Base-by-base conservation (phyloP, 179 eudicot species). In the Carnegiea gigantea region DNA sequence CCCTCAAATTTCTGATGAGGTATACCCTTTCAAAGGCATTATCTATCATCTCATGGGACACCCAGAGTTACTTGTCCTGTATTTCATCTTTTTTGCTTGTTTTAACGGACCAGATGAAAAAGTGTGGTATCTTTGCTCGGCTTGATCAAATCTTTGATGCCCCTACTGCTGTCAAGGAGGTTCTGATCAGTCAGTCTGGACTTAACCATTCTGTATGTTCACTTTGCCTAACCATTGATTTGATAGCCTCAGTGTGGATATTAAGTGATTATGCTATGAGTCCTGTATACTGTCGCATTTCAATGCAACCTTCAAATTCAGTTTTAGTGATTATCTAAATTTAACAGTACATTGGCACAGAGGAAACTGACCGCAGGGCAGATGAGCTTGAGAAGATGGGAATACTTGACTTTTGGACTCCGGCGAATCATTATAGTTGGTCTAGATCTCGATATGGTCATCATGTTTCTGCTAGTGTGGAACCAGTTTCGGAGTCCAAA, bases 81-180 rank as follows among this genome's bases (percentile, higher is more conserved):
- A 73, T 70, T 79, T 44, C 0, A 70, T n/a, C 67, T 68, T 65
- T 77, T 60, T 64, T 38, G 77, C 49, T 33, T 36, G 71, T 36
- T 36, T 28, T 70, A 3, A 67, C 36, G 77, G 33, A 78, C 78
- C 92, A 96, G 99, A 91, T 92, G 97, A 88, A 75, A 72, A 84
- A 77, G 62, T 89, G 95, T 81, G 98, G 99, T 75, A 89, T 96
- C 72, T 80, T 87, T 84, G 89, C 93, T 43, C 89, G 99, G 85
- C 97, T 96, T 80, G 98, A 96, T 85, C 93, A 91, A 84, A 89
- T 96, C 44, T 96, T 96, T 90, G 98, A 95, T 75, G 98, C 99
- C 84, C 99, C 99, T 38, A 48, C 81, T 85, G 97, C 97, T 81
- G 98, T 96, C 84, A 96, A 86, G 89, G 97, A 95, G 82, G 90